These are phyloP conservation scores for Sphagnum fallax DNA, from an alignment of 228 moss, liverwort and hornwort species.

Conservation along the genomic window DNA sequence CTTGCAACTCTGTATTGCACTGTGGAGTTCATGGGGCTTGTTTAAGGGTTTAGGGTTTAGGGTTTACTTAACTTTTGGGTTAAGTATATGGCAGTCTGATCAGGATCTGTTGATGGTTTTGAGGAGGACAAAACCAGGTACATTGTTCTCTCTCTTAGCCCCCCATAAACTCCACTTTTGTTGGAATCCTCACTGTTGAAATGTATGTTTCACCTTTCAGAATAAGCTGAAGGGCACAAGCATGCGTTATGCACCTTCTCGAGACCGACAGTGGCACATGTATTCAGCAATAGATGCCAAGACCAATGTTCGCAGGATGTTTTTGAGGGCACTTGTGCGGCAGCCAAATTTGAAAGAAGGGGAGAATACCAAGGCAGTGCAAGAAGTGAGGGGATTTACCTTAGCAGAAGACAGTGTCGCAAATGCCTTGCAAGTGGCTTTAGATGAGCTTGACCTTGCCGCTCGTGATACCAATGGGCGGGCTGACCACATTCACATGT, in stretches of 20 bases:
- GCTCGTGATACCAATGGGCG: slow-evolving; percentile 74
- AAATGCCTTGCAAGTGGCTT: slow-evolving; percentile 65
- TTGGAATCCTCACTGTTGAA: neutral
- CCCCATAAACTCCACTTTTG: neutral
- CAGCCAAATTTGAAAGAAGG: slow-evolving; percentile 40
- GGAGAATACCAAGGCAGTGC: slow-evolving; percentile 7
- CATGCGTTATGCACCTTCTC: slow-evolving; percentile 83
- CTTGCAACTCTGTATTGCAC: no score
- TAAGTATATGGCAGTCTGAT: neutral
- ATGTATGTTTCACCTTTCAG: slow-evolving; percentile 19
- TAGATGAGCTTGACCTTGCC: slow-evolving; percentile 88
- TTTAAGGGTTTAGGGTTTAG: no score
- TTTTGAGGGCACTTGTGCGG: slow-evolving; percentile 70
- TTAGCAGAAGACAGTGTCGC: slow-evolving; percentile 45
- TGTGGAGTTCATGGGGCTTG: no score
- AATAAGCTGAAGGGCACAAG: slow-evolving; percentile 78
- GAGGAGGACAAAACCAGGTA: neutral
- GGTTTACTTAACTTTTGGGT: no score
- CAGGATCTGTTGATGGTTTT: neutral
- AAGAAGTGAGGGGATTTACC: slow-evolving; percentile 17
- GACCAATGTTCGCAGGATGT: slow-evolving; percentile 65
- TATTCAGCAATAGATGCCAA: slow-evolving; percentile 71
- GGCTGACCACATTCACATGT: slow-evolving; percentile 93
- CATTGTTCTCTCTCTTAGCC: neutral
- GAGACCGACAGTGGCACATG: slow-evolving; percentile 94